These are phyloP conservation scores for Ambrosia trifida DNA, from an alignment of 129 eudicot species.

Conservation along the genomic window DNA sequence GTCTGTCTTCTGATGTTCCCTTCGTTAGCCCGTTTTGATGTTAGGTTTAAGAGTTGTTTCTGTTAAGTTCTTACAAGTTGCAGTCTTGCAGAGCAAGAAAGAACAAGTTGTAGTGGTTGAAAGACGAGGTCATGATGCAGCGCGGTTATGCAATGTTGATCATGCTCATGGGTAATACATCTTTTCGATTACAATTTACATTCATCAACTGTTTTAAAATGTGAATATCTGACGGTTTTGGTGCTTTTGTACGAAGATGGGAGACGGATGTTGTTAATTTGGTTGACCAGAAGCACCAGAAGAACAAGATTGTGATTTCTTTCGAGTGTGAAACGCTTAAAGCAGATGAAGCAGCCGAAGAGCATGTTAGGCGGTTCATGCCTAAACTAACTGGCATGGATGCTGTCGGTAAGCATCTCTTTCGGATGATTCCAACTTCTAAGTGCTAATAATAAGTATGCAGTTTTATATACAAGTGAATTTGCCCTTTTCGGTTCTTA, in stretches of 20 bases:
- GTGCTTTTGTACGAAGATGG: slow-evolving; percentile 50
- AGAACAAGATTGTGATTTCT: slow-evolving; percentile 57
- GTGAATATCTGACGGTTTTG: neutral
- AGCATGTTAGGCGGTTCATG: slow-evolving; percentile 77
- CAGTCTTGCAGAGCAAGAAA: slow-evolving; percentile 53
- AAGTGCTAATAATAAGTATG: neutral
- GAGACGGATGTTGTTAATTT: slow-evolving; percentile 65
- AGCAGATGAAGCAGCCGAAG: slow-evolving; percentile 96
- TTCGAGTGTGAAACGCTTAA: slow-evolving; percentile 89
- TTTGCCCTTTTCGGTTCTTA: slow-evolving; percentile 14
- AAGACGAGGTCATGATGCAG: slow-evolving; percentile 81
- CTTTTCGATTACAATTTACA: neutral
- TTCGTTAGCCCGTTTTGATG: slow-evolving; percentile 1
- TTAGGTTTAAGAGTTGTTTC: neutral
- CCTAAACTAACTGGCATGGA: slow-evolving; percentile 88
- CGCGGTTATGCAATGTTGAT: too few species aligned
- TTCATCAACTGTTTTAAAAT: neutral
- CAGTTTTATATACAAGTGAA: neutral
- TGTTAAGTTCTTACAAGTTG: slow-evolving; percentile 17
- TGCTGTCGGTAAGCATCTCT: slow-evolving; percentile 74
- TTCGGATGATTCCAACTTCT: neutral
- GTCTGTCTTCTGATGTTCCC: slow-evolving; percentile 35
- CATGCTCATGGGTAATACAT: slow-evolving; percentile 71
- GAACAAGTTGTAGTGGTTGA: slow-evolving; percentile 84
- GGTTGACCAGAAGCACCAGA: slow-evolving; percentile 60